Evolutionary conservation across 2,329 filamentous ascomycete genomes (phyloP), one percentile per base, ranked within the genome.

Genomic region (Penicillium capsulatum): DNA sequence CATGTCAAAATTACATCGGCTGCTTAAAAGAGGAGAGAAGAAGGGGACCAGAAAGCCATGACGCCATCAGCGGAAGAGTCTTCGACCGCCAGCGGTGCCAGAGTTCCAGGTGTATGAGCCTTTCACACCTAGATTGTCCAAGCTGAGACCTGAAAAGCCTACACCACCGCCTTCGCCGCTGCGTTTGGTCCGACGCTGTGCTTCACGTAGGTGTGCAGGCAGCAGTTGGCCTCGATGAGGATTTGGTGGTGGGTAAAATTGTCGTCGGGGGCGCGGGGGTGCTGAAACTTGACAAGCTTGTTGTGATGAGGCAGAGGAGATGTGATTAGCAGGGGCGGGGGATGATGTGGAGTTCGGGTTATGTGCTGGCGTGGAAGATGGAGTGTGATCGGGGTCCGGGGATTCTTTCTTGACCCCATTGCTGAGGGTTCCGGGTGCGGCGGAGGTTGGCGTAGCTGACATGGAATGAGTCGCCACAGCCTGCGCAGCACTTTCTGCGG

Each of bases 141-240:
- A 59, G 54, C 71, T 74, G 44, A 70, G 46, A 4, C 70, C 70
- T 1, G 67, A 65, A 44, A 71, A 69, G 2, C 71, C 71, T 3
- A 71, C 70, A 11, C 68, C 68, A 5, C 67, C 70, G 22, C 70
- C 68, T 47, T 74, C 71, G 3, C 68, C 64, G 44, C 71, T 66
- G n/a, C 66, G 65, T 51, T 70, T 72, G 42, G 70, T 70, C 34
- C 72, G 63, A 35, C 71, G 61, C 15, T 72, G 48, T 3, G 71
- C 71, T 48, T 74, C 71, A 29, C 71, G 65, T n/a, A 74, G 50
- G 52, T 74, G 71, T 30, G 70, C 60, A 3, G 71, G 72, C 9
- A 74, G 57, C 19, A 74, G 58, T 31, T 70, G 70, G 3, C 68
- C 69, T 9, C 65, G 66, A 45, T 72, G 69, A 0, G 69, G 69